These are phyloP conservation scores for Colletotrichum euphorbiae DNA, from an alignment of 2,329 filamentous ascomycete genomes.

Conservation along the genomic window DNA sequence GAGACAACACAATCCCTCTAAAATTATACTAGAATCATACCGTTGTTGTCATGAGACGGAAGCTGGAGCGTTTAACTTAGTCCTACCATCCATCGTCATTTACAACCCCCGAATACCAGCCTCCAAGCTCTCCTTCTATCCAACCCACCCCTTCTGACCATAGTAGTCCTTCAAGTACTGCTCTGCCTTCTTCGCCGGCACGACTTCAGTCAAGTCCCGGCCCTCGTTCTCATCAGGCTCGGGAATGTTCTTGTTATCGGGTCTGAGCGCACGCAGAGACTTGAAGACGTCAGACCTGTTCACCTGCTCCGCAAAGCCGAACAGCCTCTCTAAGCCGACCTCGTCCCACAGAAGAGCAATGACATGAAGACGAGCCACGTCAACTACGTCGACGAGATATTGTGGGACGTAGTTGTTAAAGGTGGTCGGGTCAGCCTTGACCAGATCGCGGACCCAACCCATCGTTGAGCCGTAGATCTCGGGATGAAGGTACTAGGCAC, in stretches of 20 bases:
- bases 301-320: constrained; percentile 58
- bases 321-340: constrained; percentile 62
- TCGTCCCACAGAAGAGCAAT: constrained; percentile 60
- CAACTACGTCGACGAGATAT: constrained; percentile 59
- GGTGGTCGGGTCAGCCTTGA: constrained; percentile 18
- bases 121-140: constrained; percentile 30
- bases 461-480: constrained; percentile 40
- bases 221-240: constrained; percentile 22
- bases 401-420: constrained; percentile 35
- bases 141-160: constrained; percentile 27
- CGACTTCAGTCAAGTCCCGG: constrained; percentile 29
- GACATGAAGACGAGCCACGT: constrained; percentile 64
- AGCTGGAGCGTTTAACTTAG: too few relatives aligned
- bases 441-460: constrained; percentile 23
- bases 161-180: constrained; percentile 33
- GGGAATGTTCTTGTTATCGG: constrained; percentile 37
- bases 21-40: too few relatives aligned
- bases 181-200: constrained; percentile 30
- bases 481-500: constrained; percentile 28
- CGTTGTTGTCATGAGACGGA: too few relatives aligned
- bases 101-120: constrained; percentile 37
- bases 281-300: constrained; percentile 32
- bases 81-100: background rate
- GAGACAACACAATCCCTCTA: too few relatives aligned
- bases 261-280: constrained; percentile 21